A percentile compares a stretch with the other conserved stretches of the same genome.
Conservation (phyloP, 2,329 filamentous ascomycete genomes). For the Daldinia eschscholtzii region DNA sequence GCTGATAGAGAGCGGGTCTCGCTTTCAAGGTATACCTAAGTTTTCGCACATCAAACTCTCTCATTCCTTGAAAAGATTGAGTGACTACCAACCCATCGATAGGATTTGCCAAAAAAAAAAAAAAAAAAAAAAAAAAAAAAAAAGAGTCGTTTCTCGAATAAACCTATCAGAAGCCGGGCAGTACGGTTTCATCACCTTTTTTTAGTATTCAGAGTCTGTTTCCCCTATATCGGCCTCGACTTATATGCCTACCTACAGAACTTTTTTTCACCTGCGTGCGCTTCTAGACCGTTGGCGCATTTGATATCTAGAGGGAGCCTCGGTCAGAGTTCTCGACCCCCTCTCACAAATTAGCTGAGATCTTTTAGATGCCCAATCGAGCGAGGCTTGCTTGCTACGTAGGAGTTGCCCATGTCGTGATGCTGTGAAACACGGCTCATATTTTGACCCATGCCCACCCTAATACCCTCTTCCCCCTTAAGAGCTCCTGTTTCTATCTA, state of each 20-base stretch:
- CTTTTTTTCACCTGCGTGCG: not conserved
- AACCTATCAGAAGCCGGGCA: not conserved
- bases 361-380: slow-evolving; percentile 10
- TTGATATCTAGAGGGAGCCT: not conserved
- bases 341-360: not conserved
- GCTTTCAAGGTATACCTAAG: not conserved
- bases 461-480: not conserved
- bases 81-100: not conserved
- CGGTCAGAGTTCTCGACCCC: not conserved
- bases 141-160: not conserved
- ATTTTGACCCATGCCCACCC: slow-evolving; percentile 1
- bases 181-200: slow-evolving; percentile 1
- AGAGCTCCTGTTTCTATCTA: not conserved
- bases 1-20: not conserved
- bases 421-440: slow-evolving; percentile 19
- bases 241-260: not conserved
- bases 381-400: slow-evolving; percentile 11
- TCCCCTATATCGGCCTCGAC: not conserved
- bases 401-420: slow-evolving; percentile 19
- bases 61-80: not conserved
- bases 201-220: slow-evolving; percentile 2
- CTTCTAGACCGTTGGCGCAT: not conserved
- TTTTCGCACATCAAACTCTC: not conserved
- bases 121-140: no score
- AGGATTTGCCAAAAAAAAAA: not conserved